phyloP scores from a whole-genome alignment of 2,329 filamentous ascomycete genomes.

The Pleomassaria siparia region DNA sequence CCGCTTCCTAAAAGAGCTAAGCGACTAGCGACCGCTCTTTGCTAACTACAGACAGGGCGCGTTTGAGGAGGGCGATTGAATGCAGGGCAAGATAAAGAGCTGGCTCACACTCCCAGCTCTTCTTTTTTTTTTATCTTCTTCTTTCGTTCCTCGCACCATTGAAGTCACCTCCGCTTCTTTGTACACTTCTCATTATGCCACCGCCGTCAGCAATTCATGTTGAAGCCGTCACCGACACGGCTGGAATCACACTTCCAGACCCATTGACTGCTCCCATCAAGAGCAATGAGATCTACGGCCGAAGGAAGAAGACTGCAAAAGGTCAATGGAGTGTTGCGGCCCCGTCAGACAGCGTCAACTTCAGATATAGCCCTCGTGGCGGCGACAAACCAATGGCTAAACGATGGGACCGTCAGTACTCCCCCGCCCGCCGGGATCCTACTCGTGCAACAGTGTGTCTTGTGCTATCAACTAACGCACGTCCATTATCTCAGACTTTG shows the following conservation, averaged over 20 bases:
- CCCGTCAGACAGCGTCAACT: conserved; percentile 75
- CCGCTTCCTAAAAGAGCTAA: conserved; percentile 24
- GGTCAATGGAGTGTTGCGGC: conserved; percentile 76
- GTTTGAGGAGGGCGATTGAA: conserved; percentile 1
- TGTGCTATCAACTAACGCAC: conserved; percentile 6
- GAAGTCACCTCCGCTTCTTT: not conserved
- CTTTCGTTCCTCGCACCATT: not conserved
- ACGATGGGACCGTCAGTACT: conserved; percentile 76
- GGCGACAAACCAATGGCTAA: conserved; percentile 72
- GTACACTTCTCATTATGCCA: conserved; percentile 23
- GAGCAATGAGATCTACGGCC: conserved; percentile 65
- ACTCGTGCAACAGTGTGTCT: conserved; percentile 11
- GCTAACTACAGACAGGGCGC: not conserved
- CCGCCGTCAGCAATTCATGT: conserved; percentile 45
- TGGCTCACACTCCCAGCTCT: too few species aligned
- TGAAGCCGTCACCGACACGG: conserved; percentile 50
- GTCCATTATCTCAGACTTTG: conserved; percentile 38
- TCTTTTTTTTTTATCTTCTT: too few species aligned
- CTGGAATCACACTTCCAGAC: conserved; percentile 48
- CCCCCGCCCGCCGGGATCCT: too few species aligned
- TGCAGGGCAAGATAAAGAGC: conserved; percentile 3
- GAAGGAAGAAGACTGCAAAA: conserved; percentile 70
- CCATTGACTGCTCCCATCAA: conserved; percentile 55
- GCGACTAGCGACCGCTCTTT: not conserved
- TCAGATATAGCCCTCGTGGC: conserved; percentile 65